Evolutionary conservation across 2,329 filamentous ascomycete species (phyloP).

Genomic region (Sclerotinia nivalis): DNA sequence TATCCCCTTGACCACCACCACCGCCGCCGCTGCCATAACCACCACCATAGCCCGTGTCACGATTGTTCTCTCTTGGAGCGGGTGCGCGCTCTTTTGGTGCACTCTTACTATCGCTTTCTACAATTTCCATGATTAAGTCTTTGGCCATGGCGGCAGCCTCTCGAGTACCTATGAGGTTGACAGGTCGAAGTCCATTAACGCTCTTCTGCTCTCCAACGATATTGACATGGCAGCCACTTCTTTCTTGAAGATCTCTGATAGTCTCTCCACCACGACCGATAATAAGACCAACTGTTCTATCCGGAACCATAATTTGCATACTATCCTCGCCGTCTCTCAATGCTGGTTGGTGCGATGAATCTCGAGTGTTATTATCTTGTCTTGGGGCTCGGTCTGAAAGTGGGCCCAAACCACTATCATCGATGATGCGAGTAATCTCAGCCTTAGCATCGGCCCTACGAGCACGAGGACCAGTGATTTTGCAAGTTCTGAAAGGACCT

Average conservation of each 20-base stretch:
- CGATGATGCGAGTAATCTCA: conserved; percentile 84
- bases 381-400: conserved; percentile 44
- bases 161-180: conserved; percentile 82
- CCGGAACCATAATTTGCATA: conserved; percentile 91
- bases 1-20: conserved; percentile 54
- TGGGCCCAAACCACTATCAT: conserved; percentile 68
- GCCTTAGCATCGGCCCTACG: conserved; percentile 76
- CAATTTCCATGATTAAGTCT: conserved; percentile 88
- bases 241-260: conserved; percentile 87
- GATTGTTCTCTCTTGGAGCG: conserved; percentile 48
- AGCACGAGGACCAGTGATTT: conserved; percentile 73
- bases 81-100: conserved; percentile 41
- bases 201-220: conserved; percentile 93
- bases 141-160: conserved; percentile 76
- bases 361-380: conserved; percentile 37
- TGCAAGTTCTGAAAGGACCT: conserved; percentile 77
- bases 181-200: conserved; percentile 82
- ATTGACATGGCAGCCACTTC: conserved; percentile 92
- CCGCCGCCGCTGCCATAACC: conserved; percentile 46
- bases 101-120: conserved; percentile 78
- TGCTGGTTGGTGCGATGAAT: conserved; percentile 46
- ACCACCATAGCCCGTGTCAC: conserved; percentile 46
- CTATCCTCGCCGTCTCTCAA: conserved; percentile 80
- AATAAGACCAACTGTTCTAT: conserved; percentile 88
- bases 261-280: conserved; percentile 94